These are phyloP conservation scores for Trebouxia gelatinosa DNA, from an alignment of 163 green algal genomes.

Conservation along the genomic window DNA sequence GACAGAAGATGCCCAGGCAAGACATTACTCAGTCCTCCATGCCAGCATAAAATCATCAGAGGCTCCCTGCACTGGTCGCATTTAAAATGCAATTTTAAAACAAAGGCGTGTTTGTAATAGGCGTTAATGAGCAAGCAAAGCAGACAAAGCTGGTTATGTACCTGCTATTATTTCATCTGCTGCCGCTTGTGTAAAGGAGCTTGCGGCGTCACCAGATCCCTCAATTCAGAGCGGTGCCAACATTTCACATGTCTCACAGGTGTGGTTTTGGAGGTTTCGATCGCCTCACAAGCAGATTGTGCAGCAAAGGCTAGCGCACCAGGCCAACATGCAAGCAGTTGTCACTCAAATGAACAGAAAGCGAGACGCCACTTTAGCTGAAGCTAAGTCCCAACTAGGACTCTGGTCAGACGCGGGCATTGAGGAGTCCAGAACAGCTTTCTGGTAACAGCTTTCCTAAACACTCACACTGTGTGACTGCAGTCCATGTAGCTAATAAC, in stretches of 20 bases:
- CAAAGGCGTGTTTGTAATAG: neutral
- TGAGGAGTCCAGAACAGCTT: slow-evolving; percentile 40
- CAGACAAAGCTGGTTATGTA: neutral
- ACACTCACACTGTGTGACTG: neutral
- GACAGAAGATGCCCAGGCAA: slow-evolving; percentile 29
- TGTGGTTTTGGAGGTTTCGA: slow-evolving; percentile 62
- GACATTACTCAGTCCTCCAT: neutral
- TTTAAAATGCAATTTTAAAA: neutral
- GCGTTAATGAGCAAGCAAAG: too few species aligned
- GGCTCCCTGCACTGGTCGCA: neutral
- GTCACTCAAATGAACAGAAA: slow-evolving; percentile 25
- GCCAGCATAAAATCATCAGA: neutral
- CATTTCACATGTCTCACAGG: slow-evolving; percentile 21
- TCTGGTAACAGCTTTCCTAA: too few species aligned
- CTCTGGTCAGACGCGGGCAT: slow-evolving; percentile 51
- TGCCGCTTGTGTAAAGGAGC: neutral
- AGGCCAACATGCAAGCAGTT: slow-evolving; percentile 26
- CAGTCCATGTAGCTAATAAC: neutral
- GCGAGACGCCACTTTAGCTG: slow-evolving; percentile 22
- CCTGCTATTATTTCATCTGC: neutral
- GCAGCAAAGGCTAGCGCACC: slow-evolving; percentile 15
- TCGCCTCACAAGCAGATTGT: slow-evolving; percentile 36
- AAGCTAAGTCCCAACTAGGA: slow-evolving; percentile 51
- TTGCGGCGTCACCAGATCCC: too few species aligned
- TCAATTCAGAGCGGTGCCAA: neutral